These are phyloP conservation scores for Irpex lacteus DNA, from an alignment of 1,284 basidiomycete genomes.

Conservation along the genomic window DNA sequence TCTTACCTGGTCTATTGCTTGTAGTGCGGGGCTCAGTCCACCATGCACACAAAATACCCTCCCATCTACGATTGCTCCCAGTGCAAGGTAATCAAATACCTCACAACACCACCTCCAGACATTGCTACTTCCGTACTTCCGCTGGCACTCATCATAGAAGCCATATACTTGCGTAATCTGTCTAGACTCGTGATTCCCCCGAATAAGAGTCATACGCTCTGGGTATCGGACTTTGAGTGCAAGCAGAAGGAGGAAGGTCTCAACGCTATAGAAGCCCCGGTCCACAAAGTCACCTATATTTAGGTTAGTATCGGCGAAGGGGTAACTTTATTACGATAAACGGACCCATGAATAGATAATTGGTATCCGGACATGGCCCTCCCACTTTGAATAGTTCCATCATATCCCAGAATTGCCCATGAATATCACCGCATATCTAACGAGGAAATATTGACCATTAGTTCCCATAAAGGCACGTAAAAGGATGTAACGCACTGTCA, in stretches of 20 bases:
- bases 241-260: conserved; percentile 93
- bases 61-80: conserved; percentile 95
- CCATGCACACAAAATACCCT: conserved; percentile 93
- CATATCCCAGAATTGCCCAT: conserved; percentile 97
- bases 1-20: conserved; percentile 83
- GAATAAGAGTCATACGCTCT: conserved; percentile 95
- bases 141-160: conserved; percentile 97
- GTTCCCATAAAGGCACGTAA: background rate
- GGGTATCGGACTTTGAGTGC: conserved; percentile 97
- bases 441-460: background rate
- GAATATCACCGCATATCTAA: conserved; percentile 98
- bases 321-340: conserved; percentile 11
- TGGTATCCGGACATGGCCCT: conserved; percentile 93
- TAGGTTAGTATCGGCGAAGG: background rate
- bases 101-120: conserved; percentile 99
- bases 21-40: conserved; percentile 86
- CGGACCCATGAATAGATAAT: conserved; percentile 98
- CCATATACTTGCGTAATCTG: conserved; percentile 99
- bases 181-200: conserved; percentile 98
- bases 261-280: conserved; percentile 96
- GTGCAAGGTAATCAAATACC: conserved; percentile 94
- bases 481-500: conserved; percentile 66
- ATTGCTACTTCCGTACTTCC: conserved; percentile 94
- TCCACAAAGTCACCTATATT: conserved; percentile 89
- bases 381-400: conserved; percentile 97